Evolutionary conservation across 306 rosid species (phyloP), one percentile per base, ranked within the genome.

Genomic region (Coriaria nepalensis): DNA sequence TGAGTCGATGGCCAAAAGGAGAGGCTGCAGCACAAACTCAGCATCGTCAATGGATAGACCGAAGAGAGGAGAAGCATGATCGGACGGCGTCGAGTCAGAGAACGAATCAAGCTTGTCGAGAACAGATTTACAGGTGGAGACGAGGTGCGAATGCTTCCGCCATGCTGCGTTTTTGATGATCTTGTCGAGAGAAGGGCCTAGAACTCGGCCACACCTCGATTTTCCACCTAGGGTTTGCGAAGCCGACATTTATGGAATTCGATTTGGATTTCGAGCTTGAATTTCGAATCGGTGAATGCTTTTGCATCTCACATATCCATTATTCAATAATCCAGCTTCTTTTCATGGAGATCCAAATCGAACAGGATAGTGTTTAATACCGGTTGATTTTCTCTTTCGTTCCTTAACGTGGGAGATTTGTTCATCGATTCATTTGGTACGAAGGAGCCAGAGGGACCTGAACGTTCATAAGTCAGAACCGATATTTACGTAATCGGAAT

Each of bases 71-170:
- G 92, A 81, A 7, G 68, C 57, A 38, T 70, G 56, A 45, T 78
- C 81, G 9, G 43, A 43, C 6, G 61, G 43, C 32, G 50, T 8
- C 4, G 73, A 52, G 12, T 71, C 86, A 15, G 73, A 47, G 11
- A 92, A 47, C 8, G 94, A 77, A 63, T 85, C 96, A 33, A 92
- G 98, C 71, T 79, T 85, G 73, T 92, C 98, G 11, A 92, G 75
- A 51, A 77, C 71, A 45, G 96, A 77, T 68, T 92, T 92, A 73
- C 94, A 82, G 61, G 87, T 48, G 51, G 98, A 79, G 56, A 92
- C 98, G 45, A 92, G 82, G 39, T 79, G 82, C 13, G 96, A 85
- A 69, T 92, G 98, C 78, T 92, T 92, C 14, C 98, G 90, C 98
- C 98, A 92, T 2, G 96, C 96, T 4, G 96, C 96, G 70, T 92